Evolutionary conservation across 768 basidiomycete genomes (phyloP), one percentile per base, ranked within the genome.

Genomic region (Sutorius australiensis): DNA sequence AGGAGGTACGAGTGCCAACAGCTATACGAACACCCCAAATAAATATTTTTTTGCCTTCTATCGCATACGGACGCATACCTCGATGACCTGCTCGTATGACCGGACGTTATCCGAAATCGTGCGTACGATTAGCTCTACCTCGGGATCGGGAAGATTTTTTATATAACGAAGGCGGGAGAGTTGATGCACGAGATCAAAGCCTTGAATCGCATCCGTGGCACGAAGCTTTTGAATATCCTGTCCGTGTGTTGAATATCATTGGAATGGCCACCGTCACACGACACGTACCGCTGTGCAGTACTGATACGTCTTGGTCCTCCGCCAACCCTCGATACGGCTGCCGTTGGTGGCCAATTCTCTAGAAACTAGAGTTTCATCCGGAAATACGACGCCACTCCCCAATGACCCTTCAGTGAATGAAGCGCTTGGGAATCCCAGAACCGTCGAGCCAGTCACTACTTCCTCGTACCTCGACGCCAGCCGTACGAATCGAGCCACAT

Each of bases 401-500:
- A 98, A 73, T 6, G 61, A 53, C 10, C 64, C 54, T 62, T 70
- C 58, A 33, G 69, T 66, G 58, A 86, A 92, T 16, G 77, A 56
- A 21, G 69, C 59, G 43, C 80, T 84, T 1, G 84, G 82, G 67
- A 79, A 90, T 1, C 90, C 91, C 53, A 98, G 81, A 37, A 79
- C 78, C 3, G 94, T 95, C 17, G 77, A 67, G 0, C 92, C 92
- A 16, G 71, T 63, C 2, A 77, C 78, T n/a, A 85, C 81, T 63
- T 97, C 95, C 64, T 98, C 97, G 62, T 94, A 95, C 40, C 89
- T 81, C 12, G 94, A 87, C 3, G 95, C 90, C 32, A 98, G 75
- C 19, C 92, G 81, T 32, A 97, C 84, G 67, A 99, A 98, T 2
- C 95, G 83, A 38, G 71, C 69, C 0, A 90, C 84, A 66, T 95